Percentiles rank a stretch among this genome's conserved stretches.
These are phyloP conservation scores for Wallacemonas sp. DNA, from an alignment of 208 protist genomes.

Conservation along the genomic window DNA sequence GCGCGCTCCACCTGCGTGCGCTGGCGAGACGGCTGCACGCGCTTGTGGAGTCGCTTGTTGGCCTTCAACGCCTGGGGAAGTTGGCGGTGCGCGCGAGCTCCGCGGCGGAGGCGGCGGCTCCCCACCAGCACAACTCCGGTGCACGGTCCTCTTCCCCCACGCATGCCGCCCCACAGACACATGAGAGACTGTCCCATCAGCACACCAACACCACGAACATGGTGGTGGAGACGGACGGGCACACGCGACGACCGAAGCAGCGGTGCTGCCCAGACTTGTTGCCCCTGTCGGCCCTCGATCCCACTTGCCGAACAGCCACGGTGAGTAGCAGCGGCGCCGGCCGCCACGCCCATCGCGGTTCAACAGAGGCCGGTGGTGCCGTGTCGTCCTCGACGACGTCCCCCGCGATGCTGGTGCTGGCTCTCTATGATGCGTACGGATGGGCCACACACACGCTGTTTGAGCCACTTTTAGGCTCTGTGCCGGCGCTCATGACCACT, in stretches of 20 bases:
- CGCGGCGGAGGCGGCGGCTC: too few species aligned
- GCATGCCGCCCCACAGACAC: too few species aligned
- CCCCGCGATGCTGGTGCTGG: not conserved
- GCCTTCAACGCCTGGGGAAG: not conserved
- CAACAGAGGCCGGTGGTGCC: not conserved
- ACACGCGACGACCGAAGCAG: not conserved
- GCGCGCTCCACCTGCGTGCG: not conserved
- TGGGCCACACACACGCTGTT: slow-evolving; percentile 4
- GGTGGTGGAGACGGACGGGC: not conserved
- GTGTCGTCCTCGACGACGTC: not conserved
- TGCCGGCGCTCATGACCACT: not conserved
- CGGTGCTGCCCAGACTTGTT: slow-evolving; percentile 9
- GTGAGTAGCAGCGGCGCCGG: not conserved
- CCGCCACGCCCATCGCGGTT: not conserved
- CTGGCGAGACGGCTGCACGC: slow-evolving; percentile 11
- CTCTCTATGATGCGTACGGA: slow-evolving; percentile 17
- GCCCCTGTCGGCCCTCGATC: not conserved
- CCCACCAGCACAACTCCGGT: too few species aligned
- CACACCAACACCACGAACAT: not conserved
- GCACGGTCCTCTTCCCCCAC: too few species aligned
- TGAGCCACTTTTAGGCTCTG: not conserved
- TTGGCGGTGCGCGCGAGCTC: not conserved
- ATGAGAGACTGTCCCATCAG: too few species aligned
- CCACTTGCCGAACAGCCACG: not conserved
- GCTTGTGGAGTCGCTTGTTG: slow-evolving; percentile 12